Evolutionary conservation across 2,329 filamentous ascomycete species (phyloP).

Genomic region (Fusarium sacchari): DNA sequence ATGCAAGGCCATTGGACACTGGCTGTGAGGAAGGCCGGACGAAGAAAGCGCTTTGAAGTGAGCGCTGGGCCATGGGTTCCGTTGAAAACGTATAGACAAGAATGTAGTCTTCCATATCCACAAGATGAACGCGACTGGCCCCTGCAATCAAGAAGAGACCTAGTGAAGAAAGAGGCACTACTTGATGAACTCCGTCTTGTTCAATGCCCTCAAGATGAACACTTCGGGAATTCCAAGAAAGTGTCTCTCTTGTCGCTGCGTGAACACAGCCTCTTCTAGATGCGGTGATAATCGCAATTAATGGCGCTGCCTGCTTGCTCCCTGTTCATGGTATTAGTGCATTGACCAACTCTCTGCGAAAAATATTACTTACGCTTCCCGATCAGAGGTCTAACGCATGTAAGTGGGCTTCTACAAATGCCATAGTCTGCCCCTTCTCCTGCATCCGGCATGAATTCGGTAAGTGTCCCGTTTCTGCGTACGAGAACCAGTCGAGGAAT

Average conservation of each 20-base stretch:
- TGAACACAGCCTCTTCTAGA: slow-evolving; percentile 63
- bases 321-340: slow-evolving; percentile 5
- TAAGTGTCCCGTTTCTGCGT: slow-evolving; percentile 70
- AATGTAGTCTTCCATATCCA: slow-evolving; percentile 54
- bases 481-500: slow-evolving; percentile 67
- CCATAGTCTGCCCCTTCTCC: slow-evolving; percentile 53
- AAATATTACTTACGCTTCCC: slow-evolving; percentile 54
- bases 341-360: background rate
- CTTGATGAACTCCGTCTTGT: slow-evolving; percentile 59
- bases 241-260: slow-evolving; percentile 54
- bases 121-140: slow-evolving; percentile 67
- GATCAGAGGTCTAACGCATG: slow-evolving; percentile 59
- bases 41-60: slow-evolving; percentile 69
- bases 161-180: slow-evolving; percentile 68
- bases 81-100: slow-evolving; percentile 72
- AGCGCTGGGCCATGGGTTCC: slow-evolving; percentile 65
- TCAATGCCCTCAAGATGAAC: slow-evolving; percentile 56
- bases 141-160: slow-evolving; percentile 70
- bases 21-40: slow-evolving; percentile 53
- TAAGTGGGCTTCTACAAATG: slow-evolving; percentile 64
- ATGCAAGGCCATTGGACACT: slow-evolving; percentile 67
- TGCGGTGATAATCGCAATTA: slow-evolving; percentile 53
- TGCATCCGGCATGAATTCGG: slow-evolving; percentile 63
- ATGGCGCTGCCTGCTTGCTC: slow-evolving; percentile 19
- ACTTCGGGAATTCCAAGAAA: slow-evolving; percentile 61